A percentile compares a stretch with the other conserved stretches of the same genome.
phyloP scores from a whole-genome alignment of 2,329 filamentous ascomycete species.

The Alternaria sp. region DNA sequence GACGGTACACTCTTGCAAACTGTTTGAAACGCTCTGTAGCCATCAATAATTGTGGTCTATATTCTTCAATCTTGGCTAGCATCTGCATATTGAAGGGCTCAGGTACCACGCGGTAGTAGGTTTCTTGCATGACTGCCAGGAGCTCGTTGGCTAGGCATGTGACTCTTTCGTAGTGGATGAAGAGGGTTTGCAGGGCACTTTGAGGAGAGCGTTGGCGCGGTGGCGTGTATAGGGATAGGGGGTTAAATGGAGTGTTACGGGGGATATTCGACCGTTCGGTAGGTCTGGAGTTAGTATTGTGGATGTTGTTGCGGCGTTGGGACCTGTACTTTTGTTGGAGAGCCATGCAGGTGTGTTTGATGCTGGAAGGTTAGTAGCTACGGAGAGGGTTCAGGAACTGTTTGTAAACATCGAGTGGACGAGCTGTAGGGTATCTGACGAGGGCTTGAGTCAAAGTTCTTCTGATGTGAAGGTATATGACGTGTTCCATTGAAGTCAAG shows the following conservation, averaged over 20 bases:
- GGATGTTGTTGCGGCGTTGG: background rate
- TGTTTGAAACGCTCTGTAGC: background rate
- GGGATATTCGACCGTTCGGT: background rate
- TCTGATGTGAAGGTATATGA: background rate
- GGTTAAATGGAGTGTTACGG: background rate
- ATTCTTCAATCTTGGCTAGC: background rate
- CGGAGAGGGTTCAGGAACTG: background rate
- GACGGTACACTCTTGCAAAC: background rate
- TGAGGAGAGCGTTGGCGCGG: background rate
- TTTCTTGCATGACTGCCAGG: background rate
- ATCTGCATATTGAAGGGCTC: background rate
- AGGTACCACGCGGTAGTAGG: background rate
- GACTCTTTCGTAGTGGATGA: background rate
- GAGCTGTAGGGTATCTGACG: background rate
- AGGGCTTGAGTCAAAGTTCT: background rate
- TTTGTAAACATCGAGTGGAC: background rate
- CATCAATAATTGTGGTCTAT: background rate
- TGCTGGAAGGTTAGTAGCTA: background rate
- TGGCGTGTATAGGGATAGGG: background rate
- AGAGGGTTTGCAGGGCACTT: background rate
- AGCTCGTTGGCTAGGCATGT: background rate
- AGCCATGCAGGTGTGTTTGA: background rate
- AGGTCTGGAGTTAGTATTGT: background rate
- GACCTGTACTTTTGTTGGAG: background rate
- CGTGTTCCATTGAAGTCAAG: background rate